These are phyloP conservation scores for Lumnitzera littorea DNA, from an alignment of 345 rosid species.

Conservation along the genomic window DNA sequence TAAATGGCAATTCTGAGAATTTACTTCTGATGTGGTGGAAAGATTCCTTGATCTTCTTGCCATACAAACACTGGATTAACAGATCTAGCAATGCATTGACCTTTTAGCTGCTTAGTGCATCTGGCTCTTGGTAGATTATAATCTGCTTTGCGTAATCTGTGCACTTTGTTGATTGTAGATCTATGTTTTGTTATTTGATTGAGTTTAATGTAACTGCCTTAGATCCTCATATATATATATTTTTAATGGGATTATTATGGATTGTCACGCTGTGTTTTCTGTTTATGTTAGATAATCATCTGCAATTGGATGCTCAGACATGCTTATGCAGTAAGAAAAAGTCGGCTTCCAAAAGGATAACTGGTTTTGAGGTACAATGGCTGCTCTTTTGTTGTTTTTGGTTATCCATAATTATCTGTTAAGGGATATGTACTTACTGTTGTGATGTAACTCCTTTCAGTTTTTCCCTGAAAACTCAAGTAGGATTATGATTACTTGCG, in stretches of 20 bases:
- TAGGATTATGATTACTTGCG: slow-evolving; percentile 79
- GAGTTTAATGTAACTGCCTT: neutral
- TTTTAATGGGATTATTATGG: neutral
- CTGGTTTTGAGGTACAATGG: slow-evolving; percentile 63
- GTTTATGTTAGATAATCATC: slow-evolving; percentile 44
- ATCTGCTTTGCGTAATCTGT: no score
- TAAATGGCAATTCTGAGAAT: no score
- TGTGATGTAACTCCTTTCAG: slow-evolving; percentile 23
- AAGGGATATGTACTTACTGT: neutral
- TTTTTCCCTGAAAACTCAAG: slow-evolving; percentile 58
- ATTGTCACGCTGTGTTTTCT: neutral
- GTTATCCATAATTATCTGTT: neutral
- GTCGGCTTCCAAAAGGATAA: slow-evolving; percentile 61
- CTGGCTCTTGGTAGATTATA: no score
- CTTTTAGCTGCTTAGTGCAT: no score
- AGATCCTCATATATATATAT: neutral
- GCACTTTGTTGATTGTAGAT: no score
- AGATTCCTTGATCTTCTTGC: no score
- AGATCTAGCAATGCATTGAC: no score
- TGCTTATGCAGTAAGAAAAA: slow-evolving; percentile 65
- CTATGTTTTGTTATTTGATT: neutral
- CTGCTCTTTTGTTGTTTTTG: slow-evolving; percentile 3
- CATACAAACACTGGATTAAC: no score
- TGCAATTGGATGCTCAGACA: slow-evolving; percentile 71
- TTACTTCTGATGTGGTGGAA: no score